These are phyloP conservation scores for Trypethelium eluteriae DNA, from an alignment of 495 filamentous ascomycete species.

Conservation along the genomic window DNA sequence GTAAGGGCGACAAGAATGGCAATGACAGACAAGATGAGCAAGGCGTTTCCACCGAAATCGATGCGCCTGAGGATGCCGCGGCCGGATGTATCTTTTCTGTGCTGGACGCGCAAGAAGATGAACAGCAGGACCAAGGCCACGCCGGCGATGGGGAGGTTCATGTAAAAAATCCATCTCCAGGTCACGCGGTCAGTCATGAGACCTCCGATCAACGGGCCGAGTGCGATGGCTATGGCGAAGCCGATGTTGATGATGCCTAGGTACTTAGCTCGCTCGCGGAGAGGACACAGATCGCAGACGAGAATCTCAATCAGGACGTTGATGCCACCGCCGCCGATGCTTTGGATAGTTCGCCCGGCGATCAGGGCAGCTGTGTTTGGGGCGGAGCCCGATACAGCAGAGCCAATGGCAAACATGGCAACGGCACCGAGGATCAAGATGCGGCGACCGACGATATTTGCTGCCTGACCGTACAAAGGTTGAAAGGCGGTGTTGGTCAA, in stretches of 20 bases:
- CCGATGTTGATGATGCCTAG: constrained; percentile 29
- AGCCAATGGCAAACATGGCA: constrained; percentile 19
- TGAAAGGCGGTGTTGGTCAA: constrained; percentile 27
- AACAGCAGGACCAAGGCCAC: constrained; percentile 11
- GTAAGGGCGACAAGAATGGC: constrained; percentile 10
- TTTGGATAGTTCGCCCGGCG: constrained; percentile 23
- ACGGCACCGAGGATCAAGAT: constrained; percentile 16
- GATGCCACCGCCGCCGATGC: constrained; percentile 21
- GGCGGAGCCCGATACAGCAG: constrained; percentile 19
- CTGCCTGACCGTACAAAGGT: constrained; percentile 22
- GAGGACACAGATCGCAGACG: constrained; percentile 37
- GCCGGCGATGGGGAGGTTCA: constrained; percentile 19
- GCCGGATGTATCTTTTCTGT: constrained; percentile 15
- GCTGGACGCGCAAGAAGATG: constrained; percentile 16
- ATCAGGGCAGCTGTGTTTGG: constrained; percentile 19
- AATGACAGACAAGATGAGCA: constrained; percentile 17
- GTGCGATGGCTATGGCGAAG: constrained; percentile 28
- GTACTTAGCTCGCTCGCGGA: constrained; percentile 36
- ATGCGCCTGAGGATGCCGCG: constrained; percentile 15
- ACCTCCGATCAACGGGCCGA: constrained; percentile 38
- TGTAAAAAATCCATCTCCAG: constrained; percentile 29
- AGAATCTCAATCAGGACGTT: constrained; percentile 33
- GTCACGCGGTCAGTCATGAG: constrained; percentile 20
- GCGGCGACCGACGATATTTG: constrained; percentile 24
- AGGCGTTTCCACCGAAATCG: constrained; percentile 18